Percentiles rank a stretch among this genome's conserved stretches.
These are phyloP conservation scores for Plasmodium adleri DNA, from an alignment of 169 alveolate genomes.

Conservation along the genomic window DNA sequence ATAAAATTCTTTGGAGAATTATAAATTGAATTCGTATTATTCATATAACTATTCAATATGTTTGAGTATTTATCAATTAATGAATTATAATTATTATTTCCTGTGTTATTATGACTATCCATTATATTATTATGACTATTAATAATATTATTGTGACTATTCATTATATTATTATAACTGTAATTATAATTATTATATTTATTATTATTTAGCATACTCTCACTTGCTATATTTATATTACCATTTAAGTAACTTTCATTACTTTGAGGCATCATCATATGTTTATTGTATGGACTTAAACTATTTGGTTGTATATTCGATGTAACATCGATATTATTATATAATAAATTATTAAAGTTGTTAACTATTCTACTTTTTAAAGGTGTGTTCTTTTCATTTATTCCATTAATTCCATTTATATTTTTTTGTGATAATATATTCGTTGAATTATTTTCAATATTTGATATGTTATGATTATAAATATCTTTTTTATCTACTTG, in stretches of 20 bases:
- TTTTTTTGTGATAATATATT: constrained; percentile 17
- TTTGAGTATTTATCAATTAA: constrained; percentile 72
- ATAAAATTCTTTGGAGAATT: constrained; percentile 8
- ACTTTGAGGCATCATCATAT: background rate
- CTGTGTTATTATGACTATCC: background rate
- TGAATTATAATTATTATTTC: constrained; percentile 21
- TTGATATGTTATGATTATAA: constrained; percentile 26
- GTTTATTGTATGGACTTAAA: constrained; percentile 15
- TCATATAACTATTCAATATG: constrained; percentile 49
- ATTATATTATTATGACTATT: constrained; percentile 23
- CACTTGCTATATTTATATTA: background rate
- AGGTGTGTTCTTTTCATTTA: constrained; percentile 14
- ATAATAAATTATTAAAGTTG: constrained; percentile 48
- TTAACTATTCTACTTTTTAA: constrained; percentile 51
- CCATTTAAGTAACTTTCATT: constrained; percentile 7
- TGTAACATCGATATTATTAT: constrained; percentile 23
- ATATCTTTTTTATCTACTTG: constrained; percentile 16
- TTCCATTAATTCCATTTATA: constrained; percentile 1
- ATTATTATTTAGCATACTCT: background rate
- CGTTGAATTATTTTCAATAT: background rate
- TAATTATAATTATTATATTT: background rate
- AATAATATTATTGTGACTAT: background rate
- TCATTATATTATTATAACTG: background rate
- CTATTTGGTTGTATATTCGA: constrained; percentile 6
- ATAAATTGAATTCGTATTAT: constrained; percentile 25